Conservation (phyloP, 768 basidiomycete species). For the Pleurotus pulmonarius region DNA sequence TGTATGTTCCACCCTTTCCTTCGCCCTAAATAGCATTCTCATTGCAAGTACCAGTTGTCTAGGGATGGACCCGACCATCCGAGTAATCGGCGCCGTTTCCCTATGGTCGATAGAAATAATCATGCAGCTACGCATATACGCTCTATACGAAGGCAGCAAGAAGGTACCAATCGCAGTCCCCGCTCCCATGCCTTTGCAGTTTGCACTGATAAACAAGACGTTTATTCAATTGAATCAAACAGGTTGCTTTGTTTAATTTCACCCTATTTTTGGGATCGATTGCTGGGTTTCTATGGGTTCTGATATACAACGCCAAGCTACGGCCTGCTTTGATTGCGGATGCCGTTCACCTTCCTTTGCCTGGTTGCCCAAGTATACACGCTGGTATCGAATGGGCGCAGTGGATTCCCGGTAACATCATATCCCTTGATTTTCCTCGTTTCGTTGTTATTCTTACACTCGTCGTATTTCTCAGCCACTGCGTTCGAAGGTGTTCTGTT, state of each 20-base stretch:
- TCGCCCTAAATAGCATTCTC: no score
- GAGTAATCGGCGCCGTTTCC: constrained; percentile 38
- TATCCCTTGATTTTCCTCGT: neutral
- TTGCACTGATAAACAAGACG: neutral
- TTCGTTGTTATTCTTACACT: neutral
- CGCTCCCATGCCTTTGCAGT: neutral
- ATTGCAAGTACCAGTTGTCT: constrained; percentile 30
- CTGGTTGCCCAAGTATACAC: constrained; percentile 38
- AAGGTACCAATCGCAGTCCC: constrained; percentile 22
- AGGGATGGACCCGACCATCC: constrained; percentile 38
- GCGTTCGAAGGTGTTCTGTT: constrained; percentile 39
- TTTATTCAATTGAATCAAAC: neutral
- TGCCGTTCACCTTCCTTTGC: constrained; percentile 32
- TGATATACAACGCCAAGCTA: constrained; percentile 31
- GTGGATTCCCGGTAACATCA: constrained; percentile 37
- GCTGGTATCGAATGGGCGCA: constrained; percentile 39
- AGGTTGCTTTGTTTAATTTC: constrained; percentile 37
- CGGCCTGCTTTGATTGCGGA: constrained; percentile 32
- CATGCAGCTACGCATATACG: constrained; percentile 45
- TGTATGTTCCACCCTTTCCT: constrained; percentile 22
- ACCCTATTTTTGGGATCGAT: constrained; percentile 37
- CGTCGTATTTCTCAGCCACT: constrained; percentile 23
- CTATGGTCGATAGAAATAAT: constrained; percentile 47
- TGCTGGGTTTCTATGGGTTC: constrained; percentile 36
- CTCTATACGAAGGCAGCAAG: constrained; percentile 35